Base-by-base conservation (phyloP, 2,329 filamentous ascomycete genomes). In the Calycina herbarum region DNA sequence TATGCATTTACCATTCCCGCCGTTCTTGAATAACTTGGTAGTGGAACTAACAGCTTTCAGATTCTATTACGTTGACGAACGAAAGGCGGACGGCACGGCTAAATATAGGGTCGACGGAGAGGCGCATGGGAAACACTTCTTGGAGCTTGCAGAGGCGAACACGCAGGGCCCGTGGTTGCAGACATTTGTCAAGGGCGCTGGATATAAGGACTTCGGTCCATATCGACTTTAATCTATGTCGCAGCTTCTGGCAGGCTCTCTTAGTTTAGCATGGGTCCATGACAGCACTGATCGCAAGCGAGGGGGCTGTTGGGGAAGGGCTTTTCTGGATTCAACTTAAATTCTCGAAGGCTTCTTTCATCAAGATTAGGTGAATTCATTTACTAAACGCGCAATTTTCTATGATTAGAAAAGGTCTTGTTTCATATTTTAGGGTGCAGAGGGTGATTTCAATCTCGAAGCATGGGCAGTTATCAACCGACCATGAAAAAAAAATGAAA, bases 21-120 rank as follows among this genome's bases (percentile, higher is more conserved):
- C 38, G 2, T 40, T 40, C 10, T 40, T n/a, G 6, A 27, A 48
- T 51, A 15, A 33, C 35, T 63, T n/a, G 38, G 31, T 58, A 33
- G 45, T 48, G 27, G 45, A 40, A 65, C 54, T 65, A 59, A 65
- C 27, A 31, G 17, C 40, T 56, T 64, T 3, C 66, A 84, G 82
- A 61, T 85, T 84, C 70, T 84, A 83, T 68, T 85, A 82, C 64
- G 79, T 75, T 11, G 82, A 85, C 61, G 80, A 85, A 71, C 77
- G 83, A 3, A 79, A 78, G 17, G 66, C 75, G 0, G 77, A 82
- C 61, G 82, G 83, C 0, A 63, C 72, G 2, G 70, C 69, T 13
- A 71, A 65, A 29, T 76, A 69, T 15, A 67, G 64, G 0, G 70
- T 82, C 24, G 74, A 77, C 60, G 81, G 80, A 8, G 74, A 77